A percentile compares a stretch with the other conserved stretches of the same genome.
These are phyloP conservation scores for Atkinsonella texensis DNA, from an alignment of 2,329 filamentous ascomycete species.

Conservation along the genomic window DNA sequence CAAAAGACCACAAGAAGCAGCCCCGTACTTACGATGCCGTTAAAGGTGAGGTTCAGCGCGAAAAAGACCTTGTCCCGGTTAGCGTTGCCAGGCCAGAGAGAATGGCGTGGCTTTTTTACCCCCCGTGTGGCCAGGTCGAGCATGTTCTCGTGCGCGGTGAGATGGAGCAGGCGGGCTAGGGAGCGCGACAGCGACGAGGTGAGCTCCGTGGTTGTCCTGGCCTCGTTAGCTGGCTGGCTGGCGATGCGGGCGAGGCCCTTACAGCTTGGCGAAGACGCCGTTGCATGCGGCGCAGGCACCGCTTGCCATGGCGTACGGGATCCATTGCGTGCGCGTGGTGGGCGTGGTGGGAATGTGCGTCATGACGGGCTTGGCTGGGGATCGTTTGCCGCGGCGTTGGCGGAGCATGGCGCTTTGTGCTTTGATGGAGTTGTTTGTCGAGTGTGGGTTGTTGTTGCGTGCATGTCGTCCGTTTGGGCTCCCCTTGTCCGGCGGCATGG, in stretches of 20 bases:
- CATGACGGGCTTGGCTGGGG: slow-evolving; percentile 3
- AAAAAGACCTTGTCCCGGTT: slow-evolving; percentile 51
- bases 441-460: background rate
- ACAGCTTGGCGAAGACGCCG: slow-evolving; percentile 76
- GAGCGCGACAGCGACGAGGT: slow-evolving; percentile 35
- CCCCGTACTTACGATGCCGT: slow-evolving; percentile 38
- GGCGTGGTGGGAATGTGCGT: slow-evolving; percentile 6
- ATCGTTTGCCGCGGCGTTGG: slow-evolving; percentile 12
- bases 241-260: slow-evolving; percentile 5
- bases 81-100: too few relatives aligned
- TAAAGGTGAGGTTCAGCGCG: slow-evolving; percentile 60
- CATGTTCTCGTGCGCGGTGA: slow-evolving; percentile 26
- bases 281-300: slow-evolving; percentile 72
- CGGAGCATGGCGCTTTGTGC: slow-evolving; percentile 16
- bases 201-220: slow-evolving; percentile 43
- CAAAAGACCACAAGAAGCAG: too few relatives aligned
- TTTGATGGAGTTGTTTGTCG: background rate
- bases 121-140: slow-evolving; percentile 38
- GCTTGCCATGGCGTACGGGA: slow-evolving; percentile 59
- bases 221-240: background rate
- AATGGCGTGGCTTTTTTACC: too few relatives aligned
- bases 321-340: slow-evolving; percentile 37
- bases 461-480: too few relatives aligned
- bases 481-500: too few relatives aligned
- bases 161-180: slow-evolving; percentile 32